Percentiles rank a stretch among this genome's conserved stretches.
These are phyloP conservation scores for Ophiostoma tasmaniense DNA, from an alignment of 2,329 filamentous ascomycete genomes.

Conservation along the genomic window DNA sequence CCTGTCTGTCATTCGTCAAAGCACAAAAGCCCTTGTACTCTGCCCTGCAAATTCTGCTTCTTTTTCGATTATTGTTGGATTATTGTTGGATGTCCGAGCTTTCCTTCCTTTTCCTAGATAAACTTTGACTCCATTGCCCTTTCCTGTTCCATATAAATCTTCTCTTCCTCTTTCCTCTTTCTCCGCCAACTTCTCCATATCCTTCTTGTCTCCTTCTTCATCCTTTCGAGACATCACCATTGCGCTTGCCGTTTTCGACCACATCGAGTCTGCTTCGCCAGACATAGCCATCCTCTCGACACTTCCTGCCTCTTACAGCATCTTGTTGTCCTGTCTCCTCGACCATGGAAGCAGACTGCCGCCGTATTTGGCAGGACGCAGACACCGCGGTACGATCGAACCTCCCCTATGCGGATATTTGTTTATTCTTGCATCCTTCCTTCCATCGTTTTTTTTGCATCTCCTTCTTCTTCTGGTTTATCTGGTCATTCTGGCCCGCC, in stretches of 20 bases:
- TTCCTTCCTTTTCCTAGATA: background rate
- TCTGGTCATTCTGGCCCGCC: no score
- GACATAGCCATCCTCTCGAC: background rate
- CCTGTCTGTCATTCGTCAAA: background rate
- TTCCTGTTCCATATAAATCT: background rate
- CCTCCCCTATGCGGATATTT: constrained; percentile 12
- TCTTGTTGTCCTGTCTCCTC: background rate
- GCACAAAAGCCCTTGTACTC: background rate
- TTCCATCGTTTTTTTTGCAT: background rate
- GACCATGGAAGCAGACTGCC: background rate
- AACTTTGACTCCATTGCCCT: background rate
- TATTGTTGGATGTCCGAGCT: background rate
- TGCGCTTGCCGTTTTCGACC: background rate
- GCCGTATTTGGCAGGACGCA: constrained; percentile 8
- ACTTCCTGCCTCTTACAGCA: background rate
- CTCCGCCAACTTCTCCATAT: background rate
- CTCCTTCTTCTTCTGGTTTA: background rate
- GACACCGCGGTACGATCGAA: constrained; percentile 7
- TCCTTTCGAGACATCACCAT: background rate
- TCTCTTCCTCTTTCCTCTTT: background rate
- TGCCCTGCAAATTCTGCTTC: background rate
- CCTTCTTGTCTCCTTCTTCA: background rate
- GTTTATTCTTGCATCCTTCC: background rate
- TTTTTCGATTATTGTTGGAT: no score
- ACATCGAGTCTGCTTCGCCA: background rate